Base-by-base conservation (phyloP, 1,139 yeast species). In the Pichia sp. region DNA sequence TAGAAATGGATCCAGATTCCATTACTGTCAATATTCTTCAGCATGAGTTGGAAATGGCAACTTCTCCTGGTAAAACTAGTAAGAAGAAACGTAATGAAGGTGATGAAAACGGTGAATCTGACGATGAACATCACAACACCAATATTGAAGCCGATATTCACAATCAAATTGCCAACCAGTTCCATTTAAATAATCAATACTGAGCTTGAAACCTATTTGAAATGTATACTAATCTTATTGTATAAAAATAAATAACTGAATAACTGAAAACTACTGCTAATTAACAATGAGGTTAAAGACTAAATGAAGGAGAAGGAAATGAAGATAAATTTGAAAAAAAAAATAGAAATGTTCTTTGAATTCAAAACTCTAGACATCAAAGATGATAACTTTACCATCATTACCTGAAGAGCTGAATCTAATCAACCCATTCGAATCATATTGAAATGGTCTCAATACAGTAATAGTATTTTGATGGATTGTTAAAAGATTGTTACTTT, bases 391-490 rank as follows among this genome's bases (percentile, higher is more conserved):
- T 62, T 85, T 85, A 45, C 98, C 97, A 62, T 92, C 98, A 48
- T 85, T 78, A 48, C 97, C 90, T 51, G 85, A 82, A 37, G 85
- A 70, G 40, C 85, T 79, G 54, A 90, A 75, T 44, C 73, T 60
- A 23, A 46, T 44, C 32, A 76, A 73, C 28, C 65, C 65, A 29
- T 68, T 71, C 29, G 65, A 62, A 38, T 60, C 66, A 3, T 57
- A 57, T 45, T 64, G 67, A 54, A 71, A 76, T 33, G 74, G 66
- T 52, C 78, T 73, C 48, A 92, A 66, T 44, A 80, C 76, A 43
- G 83, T 77, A 60, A 94, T 87, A 32, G 97, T 82, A 67, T 90
- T 92, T 65, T 90, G 97, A 65, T 92, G 98, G 49, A 86, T 78
- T 23, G 96, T 87, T 59, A 84, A 72, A 42, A 75, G 77, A 45